phyloP scores from a whole-genome alignment of 2,329 filamentous ascomycete genomes.

The Fonsecaea multimorphosa region DNA sequence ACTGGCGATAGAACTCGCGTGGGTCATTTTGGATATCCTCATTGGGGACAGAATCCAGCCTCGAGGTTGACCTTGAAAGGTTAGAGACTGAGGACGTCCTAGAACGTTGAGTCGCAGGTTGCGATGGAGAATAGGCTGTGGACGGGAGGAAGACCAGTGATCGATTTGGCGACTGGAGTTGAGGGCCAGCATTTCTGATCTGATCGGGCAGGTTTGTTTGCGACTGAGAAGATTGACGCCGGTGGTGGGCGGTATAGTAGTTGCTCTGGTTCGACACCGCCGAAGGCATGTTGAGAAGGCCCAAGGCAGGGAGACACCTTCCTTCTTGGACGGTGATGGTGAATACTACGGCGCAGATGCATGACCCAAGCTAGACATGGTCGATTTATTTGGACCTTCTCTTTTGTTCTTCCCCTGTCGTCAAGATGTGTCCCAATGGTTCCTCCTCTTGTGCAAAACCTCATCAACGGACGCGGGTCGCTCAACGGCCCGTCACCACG shows the following conservation, averaged over 20 bases:
- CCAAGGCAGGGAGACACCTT: slow-evolving; percentile 30
- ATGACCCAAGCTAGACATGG: slow-evolving; percentile 31
- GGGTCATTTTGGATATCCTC: slow-evolving; percentile 51
- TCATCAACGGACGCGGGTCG: slow-evolving; percentile 4
- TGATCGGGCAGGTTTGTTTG: slow-evolving; percentile 36
- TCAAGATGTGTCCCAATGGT: slow-evolving; percentile 3
- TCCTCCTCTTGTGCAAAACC: slow-evolving; percentile 25
- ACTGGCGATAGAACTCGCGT: slow-evolving; percentile 59
- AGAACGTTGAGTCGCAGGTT: slow-evolving; percentile 32
- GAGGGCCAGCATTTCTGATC: slow-evolving; percentile 25
- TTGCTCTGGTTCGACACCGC: slow-evolving; percentile 33
- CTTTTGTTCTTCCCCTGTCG: slow-evolving; percentile 11
- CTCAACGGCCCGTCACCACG: not conserved
- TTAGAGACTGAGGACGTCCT: slow-evolving; percentile 33
- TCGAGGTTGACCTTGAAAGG: slow-evolving; percentile 18
- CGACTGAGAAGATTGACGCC: slow-evolving; percentile 38
- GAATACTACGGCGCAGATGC: slow-evolving; percentile 30
- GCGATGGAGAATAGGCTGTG: slow-evolving; percentile 39
- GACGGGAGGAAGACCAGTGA: slow-evolving; percentile 37
- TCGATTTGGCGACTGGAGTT: slow-evolving; percentile 28
- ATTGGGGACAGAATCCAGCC: slow-evolving; percentile 24
- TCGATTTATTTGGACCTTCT: not conserved
- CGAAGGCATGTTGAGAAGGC: slow-evolving; percentile 34
- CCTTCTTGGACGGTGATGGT: slow-evolving; percentile 34
- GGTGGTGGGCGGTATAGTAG: slow-evolving; percentile 35